Conservation (phyloP, 176 grass and related monocot species). For the Saccharum spontaneum region DNA sequence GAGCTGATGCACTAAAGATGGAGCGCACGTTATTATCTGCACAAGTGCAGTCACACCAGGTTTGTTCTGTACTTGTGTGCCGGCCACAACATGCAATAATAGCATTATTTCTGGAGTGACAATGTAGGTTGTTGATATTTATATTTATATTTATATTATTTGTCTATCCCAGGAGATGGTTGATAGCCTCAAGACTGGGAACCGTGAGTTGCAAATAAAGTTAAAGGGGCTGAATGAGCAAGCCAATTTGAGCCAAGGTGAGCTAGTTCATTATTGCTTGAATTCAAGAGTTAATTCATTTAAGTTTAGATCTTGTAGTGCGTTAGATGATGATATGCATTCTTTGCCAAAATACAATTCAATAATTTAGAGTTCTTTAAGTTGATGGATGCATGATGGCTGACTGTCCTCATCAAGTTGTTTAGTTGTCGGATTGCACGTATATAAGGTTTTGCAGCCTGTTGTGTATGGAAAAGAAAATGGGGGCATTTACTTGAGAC, state of each 20-base stretch:
- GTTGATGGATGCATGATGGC: background rate
- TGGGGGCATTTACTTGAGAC: too few species aligned
- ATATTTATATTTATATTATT: background rate
- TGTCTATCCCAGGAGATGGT: background rate
- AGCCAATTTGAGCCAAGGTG: too few species aligned
- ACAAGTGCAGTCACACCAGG: constrained; percentile 45
- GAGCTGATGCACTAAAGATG: constrained; percentile 42
- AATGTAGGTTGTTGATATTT: background rate
- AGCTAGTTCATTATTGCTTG: background rate
- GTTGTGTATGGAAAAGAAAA: too few species aligned
- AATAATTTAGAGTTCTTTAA: background rate
- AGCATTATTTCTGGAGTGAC: background rate
- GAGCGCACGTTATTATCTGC: constrained; percentile 33
- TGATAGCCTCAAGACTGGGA: background rate
- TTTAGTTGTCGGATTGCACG: background rate
- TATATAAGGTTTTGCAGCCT: background rate
- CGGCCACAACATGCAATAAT: background rate
- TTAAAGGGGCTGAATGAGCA: background rate
- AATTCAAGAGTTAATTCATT: background rate
- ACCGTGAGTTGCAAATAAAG: background rate
- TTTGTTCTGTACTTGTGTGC: background rate
- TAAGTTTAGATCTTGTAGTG: background rate
- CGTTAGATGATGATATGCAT: background rate
- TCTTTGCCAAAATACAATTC: background rate
- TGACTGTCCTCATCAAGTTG: background rate